Percentiles rank a stretch among this genome's conserved stretches.
Conservation (phyloP, 129 eudicot genomes). For the Centella asiatica region DNA sequence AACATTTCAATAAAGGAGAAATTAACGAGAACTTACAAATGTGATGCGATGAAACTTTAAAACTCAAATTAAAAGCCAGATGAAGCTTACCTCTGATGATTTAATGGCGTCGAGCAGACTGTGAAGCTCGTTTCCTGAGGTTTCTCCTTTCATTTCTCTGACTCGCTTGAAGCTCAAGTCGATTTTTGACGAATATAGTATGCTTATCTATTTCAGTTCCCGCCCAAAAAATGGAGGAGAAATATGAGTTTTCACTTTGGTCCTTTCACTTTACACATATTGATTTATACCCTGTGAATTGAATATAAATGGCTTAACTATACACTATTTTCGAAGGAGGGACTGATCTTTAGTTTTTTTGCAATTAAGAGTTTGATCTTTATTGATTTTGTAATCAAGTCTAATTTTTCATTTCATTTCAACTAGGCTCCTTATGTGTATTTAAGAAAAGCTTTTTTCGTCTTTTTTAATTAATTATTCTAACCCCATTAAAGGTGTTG, state of each 20-base stretch:
- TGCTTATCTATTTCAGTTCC: conserved; percentile 8
- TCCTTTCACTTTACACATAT: background rate
- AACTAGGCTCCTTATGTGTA: too few relatives aligned
- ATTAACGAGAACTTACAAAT: background rate
- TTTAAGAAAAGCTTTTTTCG: too few relatives aligned
- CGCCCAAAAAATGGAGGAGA: conserved; percentile 13
- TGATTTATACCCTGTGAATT: too few relatives aligned
- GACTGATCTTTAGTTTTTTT: too few relatives aligned
- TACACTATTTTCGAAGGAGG: too few relatives aligned
- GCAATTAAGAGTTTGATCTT: too few relatives aligned
- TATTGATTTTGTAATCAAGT: too few relatives aligned
- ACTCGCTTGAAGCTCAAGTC: conserved; percentile 8
- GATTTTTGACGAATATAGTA: background rate
- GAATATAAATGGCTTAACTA: too few relatives aligned
- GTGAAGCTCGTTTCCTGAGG: conserved; percentile 39
- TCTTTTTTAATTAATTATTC: too few relatives aligned
- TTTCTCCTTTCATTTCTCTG: conserved; percentile 32
- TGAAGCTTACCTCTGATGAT: conserved; percentile 63
- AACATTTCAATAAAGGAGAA: background rate
- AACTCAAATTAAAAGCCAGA: background rate
- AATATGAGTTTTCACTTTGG: background rate
- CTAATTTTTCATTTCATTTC: too few relatives aligned
- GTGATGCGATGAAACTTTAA: conserved; percentile 3
- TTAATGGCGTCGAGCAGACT: conserved; percentile 52
- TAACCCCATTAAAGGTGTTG: too few relatives aligned